Conservation (phyloP, 2,329 filamentous ascomycete genomes). For the Arachnopeziza araneosa region DNA sequence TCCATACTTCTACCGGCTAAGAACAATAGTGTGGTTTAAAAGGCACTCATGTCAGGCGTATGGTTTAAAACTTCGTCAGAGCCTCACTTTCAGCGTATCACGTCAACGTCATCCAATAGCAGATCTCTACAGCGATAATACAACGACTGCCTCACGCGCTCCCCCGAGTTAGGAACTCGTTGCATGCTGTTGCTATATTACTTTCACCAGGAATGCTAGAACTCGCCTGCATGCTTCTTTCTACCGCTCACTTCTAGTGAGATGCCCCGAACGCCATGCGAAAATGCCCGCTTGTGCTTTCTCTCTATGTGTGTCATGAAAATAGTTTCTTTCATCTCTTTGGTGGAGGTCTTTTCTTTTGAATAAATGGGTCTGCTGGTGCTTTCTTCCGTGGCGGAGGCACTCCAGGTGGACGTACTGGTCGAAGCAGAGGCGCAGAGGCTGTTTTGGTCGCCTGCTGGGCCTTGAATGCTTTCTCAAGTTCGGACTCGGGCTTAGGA, state of each 20-base stretch:
- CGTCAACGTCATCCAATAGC: neutral
- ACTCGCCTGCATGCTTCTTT: neutral
- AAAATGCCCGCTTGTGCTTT: neutral
- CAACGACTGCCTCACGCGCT: neutral
- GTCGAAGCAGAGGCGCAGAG: constrained; percentile 4
- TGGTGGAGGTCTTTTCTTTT: constrained; percentile 14
- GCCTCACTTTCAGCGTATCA: neutral
- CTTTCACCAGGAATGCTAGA: neutral
- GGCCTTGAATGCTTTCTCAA: constrained; percentile 19
- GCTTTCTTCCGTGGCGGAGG: constrained; percentile 19
- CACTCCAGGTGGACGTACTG: constrained; percentile 15
- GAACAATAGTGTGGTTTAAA: too few species aligned
- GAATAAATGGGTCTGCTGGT: constrained; percentile 25
- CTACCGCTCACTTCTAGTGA: neutral
- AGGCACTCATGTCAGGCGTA: too few species aligned
- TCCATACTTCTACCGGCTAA: too few species aligned
- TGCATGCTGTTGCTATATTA: neutral
- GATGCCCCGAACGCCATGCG: neutral
- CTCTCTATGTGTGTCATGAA: neutral
- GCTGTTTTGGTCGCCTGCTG: constrained; percentile 18
- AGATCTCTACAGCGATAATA: neutral
- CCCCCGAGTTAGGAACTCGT: neutral
- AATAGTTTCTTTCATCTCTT: constrained; percentile 4
- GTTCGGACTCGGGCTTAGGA: constrained; percentile 6
- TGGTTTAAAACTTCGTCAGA: too few species aligned